phyloP scores from a whole-genome alignment of 73 alveolate genomes.

The Chromera velia region DNA sequence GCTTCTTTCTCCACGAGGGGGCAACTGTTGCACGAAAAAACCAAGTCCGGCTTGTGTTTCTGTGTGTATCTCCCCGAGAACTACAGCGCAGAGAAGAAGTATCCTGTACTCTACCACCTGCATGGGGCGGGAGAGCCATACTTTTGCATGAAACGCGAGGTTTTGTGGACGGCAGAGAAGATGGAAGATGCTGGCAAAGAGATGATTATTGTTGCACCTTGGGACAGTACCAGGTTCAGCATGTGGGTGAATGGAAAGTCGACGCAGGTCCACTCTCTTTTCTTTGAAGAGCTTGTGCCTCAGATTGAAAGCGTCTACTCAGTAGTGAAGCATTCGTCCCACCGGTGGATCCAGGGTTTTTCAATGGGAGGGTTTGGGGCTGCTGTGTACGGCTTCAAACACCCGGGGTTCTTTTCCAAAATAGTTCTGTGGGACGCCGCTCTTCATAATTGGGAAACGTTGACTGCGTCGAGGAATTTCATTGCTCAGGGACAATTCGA shows the following conservation, averaged over 20 bases:
- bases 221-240: not conserved
- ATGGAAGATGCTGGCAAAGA: conserved; percentile 2
- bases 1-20: too few species aligned
- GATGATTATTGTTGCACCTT: not conserved
- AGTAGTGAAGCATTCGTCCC: too few species aligned
- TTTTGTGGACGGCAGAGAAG: conserved; percentile 3
- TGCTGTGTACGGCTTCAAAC: not conserved
- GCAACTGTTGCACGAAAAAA: too few species aligned
- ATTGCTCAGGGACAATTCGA: conserved; percentile 6
- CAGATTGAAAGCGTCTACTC: not conserved
- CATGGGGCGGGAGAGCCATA: not conserved
- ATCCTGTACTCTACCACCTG: not conserved
- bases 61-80: too few species aligned
- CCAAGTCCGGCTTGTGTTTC: too few species aligned
- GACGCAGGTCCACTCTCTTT: not conserved
- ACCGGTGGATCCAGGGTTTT: not conserved
- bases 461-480: not conserved
- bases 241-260: conserved; percentile 8
- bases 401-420: conserved; percentile 1
- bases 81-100: too few species aligned
- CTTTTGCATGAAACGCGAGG: not conserved
- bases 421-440: not conserved
- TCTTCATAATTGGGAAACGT: conserved; percentile 8
- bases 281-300: not conserved
- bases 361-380: conserved; percentile 5